phyloP scores from a whole-genome alignment of 23 red algal genomes.

The Gracilaria domingensis region DNA sequence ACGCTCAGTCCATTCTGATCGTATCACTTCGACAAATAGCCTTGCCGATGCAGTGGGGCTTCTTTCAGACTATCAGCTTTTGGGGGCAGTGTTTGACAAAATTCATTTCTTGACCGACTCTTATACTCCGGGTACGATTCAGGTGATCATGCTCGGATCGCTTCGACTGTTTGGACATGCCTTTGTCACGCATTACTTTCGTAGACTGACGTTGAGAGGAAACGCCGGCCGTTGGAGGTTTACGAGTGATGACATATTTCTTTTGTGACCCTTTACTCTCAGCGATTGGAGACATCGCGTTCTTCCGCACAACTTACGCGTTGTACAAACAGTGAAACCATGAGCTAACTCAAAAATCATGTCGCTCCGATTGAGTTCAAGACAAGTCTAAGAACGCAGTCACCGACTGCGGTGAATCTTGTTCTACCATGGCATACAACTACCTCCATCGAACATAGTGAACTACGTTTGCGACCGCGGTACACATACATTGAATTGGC shows the following conservation, averaged over 20 bases:
- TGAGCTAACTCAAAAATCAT: no score
- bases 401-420: no score
- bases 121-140: background rate
- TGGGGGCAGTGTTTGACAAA: background rate
- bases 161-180: background rate
- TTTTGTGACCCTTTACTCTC: background rate
- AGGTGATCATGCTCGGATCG: background rate
- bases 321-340: no score
- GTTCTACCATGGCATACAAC: no score
- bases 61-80: background rate
- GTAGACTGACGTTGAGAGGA: background rate
- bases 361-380: no score
- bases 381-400: no score
- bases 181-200: background rate
- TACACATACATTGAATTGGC: constrained; percentile 6
- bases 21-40: background rate
- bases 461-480: background rate
- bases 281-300: no score
- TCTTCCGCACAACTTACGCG: no score
- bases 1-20: background rate
- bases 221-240: background rate
- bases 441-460: background rate
- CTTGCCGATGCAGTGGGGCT: background rate
- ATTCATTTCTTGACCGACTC: background rate
- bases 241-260: background rate